Percentiles rank a stretch among this genome's conserved stretches.
phyloP scores from a whole-genome alignment of 169 alveolate species.

The Perkinsus olseni region DNA sequence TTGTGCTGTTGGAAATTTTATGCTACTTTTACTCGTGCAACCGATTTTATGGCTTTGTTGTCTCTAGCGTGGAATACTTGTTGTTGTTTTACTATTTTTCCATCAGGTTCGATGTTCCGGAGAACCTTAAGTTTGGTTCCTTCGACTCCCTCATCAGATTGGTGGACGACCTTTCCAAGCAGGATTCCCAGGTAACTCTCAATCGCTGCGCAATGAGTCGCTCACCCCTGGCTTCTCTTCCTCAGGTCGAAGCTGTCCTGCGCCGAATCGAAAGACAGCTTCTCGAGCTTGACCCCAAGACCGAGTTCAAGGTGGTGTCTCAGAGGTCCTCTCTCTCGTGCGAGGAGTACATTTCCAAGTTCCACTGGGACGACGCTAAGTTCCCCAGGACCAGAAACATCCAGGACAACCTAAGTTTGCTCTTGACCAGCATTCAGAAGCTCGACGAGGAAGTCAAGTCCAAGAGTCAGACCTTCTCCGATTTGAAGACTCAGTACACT shows the following conservation, averaged over 20 bases:
- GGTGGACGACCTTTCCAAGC: conserved; percentile 46
- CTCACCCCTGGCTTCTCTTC: not conserved
- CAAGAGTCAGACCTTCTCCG: conserved; percentile 43
- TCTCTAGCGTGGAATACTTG: not conserved
- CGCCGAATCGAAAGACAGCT: conserved; percentile 51
- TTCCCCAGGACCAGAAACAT: conserved; percentile 57
- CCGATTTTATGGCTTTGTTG: not conserved
- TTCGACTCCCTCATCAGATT: conserved; percentile 43
- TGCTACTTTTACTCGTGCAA: no score
- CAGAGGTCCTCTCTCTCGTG: not conserved
- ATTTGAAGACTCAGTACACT: conserved; percentile 34
- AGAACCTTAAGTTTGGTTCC: conserved; percentile 51
- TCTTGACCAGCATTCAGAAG: conserved; percentile 49
- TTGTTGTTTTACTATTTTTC: not conserved
- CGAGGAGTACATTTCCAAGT: conserved; percentile 46
- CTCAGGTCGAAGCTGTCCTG: conserved; percentile 41
- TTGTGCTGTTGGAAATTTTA: not conserved
- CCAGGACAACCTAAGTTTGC: conserved; percentile 43
- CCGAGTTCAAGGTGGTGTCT: conserved; percentile 24
- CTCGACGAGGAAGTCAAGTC: conserved; percentile 52
- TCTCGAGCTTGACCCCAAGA: conserved; percentile 29
- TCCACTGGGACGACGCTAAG: conserved; percentile 69
- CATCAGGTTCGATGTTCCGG: conserved; percentile 43
- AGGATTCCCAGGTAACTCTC: conserved; percentile 22
- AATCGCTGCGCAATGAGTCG: not conserved